phyloP scores from a whole-genome alignment of 768 basidiomycete genomes.

The Lactarius sp. region DNA sequence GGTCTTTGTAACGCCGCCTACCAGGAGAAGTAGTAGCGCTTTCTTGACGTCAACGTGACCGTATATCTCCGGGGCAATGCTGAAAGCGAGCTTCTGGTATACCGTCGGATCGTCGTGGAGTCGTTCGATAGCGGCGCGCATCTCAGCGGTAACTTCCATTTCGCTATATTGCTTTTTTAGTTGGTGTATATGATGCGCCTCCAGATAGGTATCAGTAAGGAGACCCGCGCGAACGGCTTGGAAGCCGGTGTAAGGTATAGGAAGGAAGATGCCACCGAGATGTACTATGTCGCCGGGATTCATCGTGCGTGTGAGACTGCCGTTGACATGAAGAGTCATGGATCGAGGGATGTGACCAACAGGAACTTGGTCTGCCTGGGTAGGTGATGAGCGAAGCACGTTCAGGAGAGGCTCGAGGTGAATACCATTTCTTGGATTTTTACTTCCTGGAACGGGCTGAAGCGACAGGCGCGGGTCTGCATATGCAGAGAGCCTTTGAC shows the following conservation, averaged over 20 bases:
- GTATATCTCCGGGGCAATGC: conserved; percentile 98
- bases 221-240: conserved; percentile 96
- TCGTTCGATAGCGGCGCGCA: conserved; percentile 60
- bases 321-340: conserved; percentile 95
- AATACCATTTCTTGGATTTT: conserved; percentile 98
- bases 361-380: conserved; percentile 94
- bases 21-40: conserved; percentile 83
- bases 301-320: conserved; percentile 82
- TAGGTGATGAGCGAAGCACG: conserved; percentile 13
- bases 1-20: conserved; percentile 93
- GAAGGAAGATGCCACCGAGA: conserved; percentile 94
- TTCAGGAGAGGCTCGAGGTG: not conserved
- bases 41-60: conserved; percentile 98
- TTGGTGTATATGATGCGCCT: conserved; percentile 85
- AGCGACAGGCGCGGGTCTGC: conserved; percentile 97
- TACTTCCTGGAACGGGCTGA: conserved; percentile 97
- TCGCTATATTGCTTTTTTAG: conserved; percentile 96
- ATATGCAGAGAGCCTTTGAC: conserved; percentile 91
- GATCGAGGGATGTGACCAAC: conserved; percentile 98
- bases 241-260: conserved; percentile 95
- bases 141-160: conserved; percentile 88
- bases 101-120: conserved; percentile 72
- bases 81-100: conserved; percentile 83
- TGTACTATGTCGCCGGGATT: conserved; percentile 96
- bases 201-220: conserved; percentile 95